These are phyloP conservation scores for Parathielavia hyrcaniae DNA, from an alignment of 495 filamentous ascomycete species.

Conservation along the genomic window DNA sequence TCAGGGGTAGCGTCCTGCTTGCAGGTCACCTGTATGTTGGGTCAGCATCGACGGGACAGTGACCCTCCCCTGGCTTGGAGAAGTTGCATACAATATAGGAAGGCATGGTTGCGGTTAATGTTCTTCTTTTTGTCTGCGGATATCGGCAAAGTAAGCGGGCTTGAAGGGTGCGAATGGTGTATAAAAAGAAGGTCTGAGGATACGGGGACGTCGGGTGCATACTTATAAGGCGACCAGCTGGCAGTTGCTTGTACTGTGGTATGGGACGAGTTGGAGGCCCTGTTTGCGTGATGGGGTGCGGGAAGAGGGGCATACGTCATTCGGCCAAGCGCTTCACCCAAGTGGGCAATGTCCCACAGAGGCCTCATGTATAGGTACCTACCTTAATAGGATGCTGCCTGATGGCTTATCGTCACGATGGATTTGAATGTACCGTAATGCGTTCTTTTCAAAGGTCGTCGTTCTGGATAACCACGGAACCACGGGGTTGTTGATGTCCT, in stretches of 20 bases:
- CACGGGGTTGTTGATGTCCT: too few species aligned
- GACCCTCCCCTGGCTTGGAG: background rate
- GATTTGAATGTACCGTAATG: too few species aligned
- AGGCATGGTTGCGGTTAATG: conserved; percentile 53
- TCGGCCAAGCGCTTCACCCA: background rate
- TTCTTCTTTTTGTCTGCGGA: background rate
- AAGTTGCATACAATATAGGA: conserved; percentile 57
- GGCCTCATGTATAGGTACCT: too few species aligned
- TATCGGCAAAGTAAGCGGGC: background rate
- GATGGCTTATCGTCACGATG: too few species aligned
- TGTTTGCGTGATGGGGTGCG: conserved; percentile 4
- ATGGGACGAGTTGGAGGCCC: conserved; percentile 12
- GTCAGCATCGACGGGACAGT: conserved; percentile 6
- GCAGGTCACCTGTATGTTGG: conserved; percentile 60
- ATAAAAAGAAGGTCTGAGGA: background rate
- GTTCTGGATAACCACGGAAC: too few species aligned
- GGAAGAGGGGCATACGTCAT: conserved; percentile 16
- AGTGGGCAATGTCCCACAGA: background rate
- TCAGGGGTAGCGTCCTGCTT: conserved; percentile 57
- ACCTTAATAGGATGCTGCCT: too few species aligned
- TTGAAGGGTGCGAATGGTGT: background rate
- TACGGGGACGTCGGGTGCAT: background rate
- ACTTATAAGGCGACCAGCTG: conserved; percentile 7
- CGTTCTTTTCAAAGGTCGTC: too few species aligned
- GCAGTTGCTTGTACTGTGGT: conserved; percentile 5